Conservation (phyloP, 306 rosid genomes). For the Cucurbita ficifolia region DNA sequence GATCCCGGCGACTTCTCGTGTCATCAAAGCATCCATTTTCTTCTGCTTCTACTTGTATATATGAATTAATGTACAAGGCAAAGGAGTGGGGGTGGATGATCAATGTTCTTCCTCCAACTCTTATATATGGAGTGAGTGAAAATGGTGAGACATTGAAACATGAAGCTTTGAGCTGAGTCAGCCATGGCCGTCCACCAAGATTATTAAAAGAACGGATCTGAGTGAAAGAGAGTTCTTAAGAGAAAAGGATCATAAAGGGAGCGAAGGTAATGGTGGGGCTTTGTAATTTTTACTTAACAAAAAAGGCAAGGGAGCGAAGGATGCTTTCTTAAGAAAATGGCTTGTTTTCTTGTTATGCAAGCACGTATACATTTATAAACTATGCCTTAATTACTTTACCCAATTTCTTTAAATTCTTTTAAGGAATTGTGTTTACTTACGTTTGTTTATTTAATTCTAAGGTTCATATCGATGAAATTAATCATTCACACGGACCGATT, state of each 20-base stretch:
- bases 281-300: constrained; percentile 17
- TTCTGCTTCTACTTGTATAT: neutral
- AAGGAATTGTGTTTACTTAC: neutral
- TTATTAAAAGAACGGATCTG: constrained; percentile 11
- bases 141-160: neutral
- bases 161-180: constrained; percentile 16
- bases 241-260: neutral
- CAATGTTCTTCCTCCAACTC: neutral
- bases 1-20: constrained; percentile 18
- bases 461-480: neutral
- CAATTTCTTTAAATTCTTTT: no score
- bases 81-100: neutral
- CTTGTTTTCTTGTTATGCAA: neutral
- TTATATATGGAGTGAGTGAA: neutral
- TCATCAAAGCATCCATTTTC: constrained; percentile 17
- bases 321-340: neutral
- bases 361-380: neutral
- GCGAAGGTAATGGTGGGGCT: constrained; percentile 17
- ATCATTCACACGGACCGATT: no score
- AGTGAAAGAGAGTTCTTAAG: neutral
- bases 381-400: neutral
- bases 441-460: no score
- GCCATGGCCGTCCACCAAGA: constrained; percentile 17
- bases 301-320: neutral
- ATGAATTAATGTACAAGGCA: neutral